These are phyloP conservation scores for Ceratorhiza oryzae-sativae DNA, from an alignment of 1,284 basidiomycete species.

Conservation along the genomic window DNA sequence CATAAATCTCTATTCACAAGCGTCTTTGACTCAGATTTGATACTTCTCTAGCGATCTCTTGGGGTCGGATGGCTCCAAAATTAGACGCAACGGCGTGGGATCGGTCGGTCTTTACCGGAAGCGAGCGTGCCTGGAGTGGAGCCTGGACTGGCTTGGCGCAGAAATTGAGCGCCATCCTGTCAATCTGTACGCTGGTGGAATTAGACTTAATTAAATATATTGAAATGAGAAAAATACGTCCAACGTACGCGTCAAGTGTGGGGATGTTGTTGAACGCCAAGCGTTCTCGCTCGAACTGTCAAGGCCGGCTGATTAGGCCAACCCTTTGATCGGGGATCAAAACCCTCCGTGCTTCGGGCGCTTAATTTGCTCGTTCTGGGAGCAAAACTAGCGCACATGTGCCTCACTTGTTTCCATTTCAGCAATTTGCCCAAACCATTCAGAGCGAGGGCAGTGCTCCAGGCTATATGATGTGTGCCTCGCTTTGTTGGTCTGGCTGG, in stretches of 20 bases:
- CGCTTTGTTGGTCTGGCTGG: neutral
- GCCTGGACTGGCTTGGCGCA: neutral
- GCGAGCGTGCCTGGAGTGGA: constrained; percentile 2
- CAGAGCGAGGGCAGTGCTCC: neutral
- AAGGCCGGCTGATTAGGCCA: neutral
- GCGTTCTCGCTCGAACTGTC: neutral
- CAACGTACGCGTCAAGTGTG: too few species aligned
- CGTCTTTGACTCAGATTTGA: too few species aligned
- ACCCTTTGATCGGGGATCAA: neutral
- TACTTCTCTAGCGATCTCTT: too few species aligned
- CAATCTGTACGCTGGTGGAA: neutral
- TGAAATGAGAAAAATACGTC: too few species aligned
- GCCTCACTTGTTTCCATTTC: neutral
- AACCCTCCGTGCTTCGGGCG: neutral
- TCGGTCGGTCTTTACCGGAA: neutral
- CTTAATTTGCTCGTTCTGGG: neutral
- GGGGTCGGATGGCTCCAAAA: too few species aligned
- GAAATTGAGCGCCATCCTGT: neutral
- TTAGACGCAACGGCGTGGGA: too few species aligned
- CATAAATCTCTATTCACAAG: too few species aligned
- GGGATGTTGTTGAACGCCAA: too few species aligned
- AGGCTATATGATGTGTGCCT: constrained; percentile 5
- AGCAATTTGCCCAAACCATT: neutral
- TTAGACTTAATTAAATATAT: too few species aligned
- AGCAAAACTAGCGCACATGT: neutral